Evolutionary conservation across 352 stramenopile genomes (phyloP), one percentile per base, ranked within the genome.

Genomic region (Globisporangium ultimum): DNA sequence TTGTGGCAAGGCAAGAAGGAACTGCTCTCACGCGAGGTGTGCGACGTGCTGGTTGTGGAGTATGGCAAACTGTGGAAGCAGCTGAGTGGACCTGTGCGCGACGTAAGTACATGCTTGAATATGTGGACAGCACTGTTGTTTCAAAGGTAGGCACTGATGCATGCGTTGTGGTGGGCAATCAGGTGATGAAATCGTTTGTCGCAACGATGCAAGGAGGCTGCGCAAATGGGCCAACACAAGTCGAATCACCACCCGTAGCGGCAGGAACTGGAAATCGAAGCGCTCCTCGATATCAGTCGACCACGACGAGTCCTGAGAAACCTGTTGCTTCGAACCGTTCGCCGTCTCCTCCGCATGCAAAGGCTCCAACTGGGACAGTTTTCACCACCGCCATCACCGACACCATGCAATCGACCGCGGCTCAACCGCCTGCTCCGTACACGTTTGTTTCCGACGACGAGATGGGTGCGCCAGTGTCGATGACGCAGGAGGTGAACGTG

Each of bases 1-100:
- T 38, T 92, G 3, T 91, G 84, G 84, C 59, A 77, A 40, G 60
- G 71, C 0, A 81, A 78, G 41, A 58, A 72, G 3, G 45, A 57
- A 3, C 12, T 78, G 3, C 66, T 91, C 3, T 61, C 70, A 0
- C 45, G 54, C 20, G 61, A 67, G 1, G 68, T 88, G 15, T 72
- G 73, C 3, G 22, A 53, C 8, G 48, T 77, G 11, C 53, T 93
- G 22, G 62, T 71, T 17, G 21, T 50, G 8, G 70, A 88, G 38
- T 89, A 79, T 38, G 67, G 73, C 11, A 63, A 70, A 12, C 55
- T 93, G 14, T 85, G 70, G 67, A 45, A 70, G 15, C 49, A 59
- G 15, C 55, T 89, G 6, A 84, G 64, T 36, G 78, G 75, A 2
- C 66, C 75, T 3, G 78, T 87, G n/a, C 68, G 70, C 38, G 73